These are phyloP conservation scores for Paracamarosporium sp. DNA, from an alignment of 2,329 filamentous ascomycete genomes.

Conservation along the genomic window DNA sequence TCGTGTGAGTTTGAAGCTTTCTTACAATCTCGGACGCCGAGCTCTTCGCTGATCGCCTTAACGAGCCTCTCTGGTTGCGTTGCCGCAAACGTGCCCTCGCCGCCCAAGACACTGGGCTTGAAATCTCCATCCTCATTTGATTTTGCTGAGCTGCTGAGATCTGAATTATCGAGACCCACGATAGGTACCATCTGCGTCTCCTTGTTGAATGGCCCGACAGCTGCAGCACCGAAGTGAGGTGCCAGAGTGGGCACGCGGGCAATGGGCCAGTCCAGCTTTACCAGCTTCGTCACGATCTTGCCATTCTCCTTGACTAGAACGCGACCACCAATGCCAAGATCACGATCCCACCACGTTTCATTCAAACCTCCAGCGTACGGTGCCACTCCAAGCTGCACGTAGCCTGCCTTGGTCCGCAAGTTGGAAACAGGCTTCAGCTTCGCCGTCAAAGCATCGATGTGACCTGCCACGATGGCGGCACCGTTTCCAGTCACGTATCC, in stretches of 20 bases:
- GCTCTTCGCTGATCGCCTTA: slow-evolving; percentile 77
- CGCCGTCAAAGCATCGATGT: slow-evolving; percentile 90
- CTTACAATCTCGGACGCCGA: slow-evolving; percentile 72
- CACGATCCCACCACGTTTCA: slow-evolving; percentile 95
- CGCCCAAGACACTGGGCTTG: slow-evolving; percentile 59
- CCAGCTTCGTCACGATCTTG: slow-evolving; percentile 81
- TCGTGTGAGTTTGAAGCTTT: background rate
- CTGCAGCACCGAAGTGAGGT: slow-evolving; percentile 85
- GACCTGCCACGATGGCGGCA: slow-evolving; percentile 85
- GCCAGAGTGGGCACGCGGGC: slow-evolving; percentile 90
- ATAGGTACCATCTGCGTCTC: slow-evolving; percentile 96
- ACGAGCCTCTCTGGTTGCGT: slow-evolving; percentile 88
- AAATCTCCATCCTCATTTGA: slow-evolving; percentile 48
- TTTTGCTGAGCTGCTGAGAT: slow-evolving; percentile 46
- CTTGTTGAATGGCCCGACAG: slow-evolving; percentile 73
- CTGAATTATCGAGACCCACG: slow-evolving; percentile 82
- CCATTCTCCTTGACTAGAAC: slow-evolving; percentile 82
- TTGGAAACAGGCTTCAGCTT: slow-evolving; percentile 89
- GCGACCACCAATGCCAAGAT: slow-evolving; percentile 87
- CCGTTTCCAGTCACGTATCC: slow-evolving; percentile 86
- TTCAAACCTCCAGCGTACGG: slow-evolving; percentile 90
- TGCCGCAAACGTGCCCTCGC: slow-evolving; percentile 73
- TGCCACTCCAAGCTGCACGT: slow-evolving; percentile 86
- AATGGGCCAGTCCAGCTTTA: slow-evolving; percentile 92
- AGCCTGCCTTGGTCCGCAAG: slow-evolving; percentile 84